A percentile compares a stretch with the other conserved stretches of the same genome.
Evolutionary conservation across 305 asterid genomes (phyloP).

Genomic region (Stenogyne calaminthoides): DNA sequence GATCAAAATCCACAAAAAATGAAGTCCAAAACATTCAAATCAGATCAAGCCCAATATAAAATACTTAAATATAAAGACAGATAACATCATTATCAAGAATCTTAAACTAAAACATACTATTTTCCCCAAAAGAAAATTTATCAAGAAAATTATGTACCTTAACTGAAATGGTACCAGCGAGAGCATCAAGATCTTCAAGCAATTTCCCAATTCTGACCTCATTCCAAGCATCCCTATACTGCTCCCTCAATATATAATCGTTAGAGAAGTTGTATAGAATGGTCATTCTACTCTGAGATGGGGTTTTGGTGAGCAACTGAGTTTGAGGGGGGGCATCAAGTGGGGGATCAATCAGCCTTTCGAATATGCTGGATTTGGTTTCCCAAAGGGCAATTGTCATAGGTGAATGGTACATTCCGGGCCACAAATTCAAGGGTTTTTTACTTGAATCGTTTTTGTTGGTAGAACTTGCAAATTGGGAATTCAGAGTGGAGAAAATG

Average conservation of each 20-base stretch:
- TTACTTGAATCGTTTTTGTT: constrained; percentile 37
- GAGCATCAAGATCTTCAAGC: constrained; percentile 98
- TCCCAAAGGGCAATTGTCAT: constrained; percentile 90
- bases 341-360: constrained; percentile 86
- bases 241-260: constrained; percentile 82
- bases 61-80: not conserved
- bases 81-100: not conserved
- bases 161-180: constrained; percentile 88
- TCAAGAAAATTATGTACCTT: constrained; percentile 46
- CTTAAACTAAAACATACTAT: not conserved
- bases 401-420: constrained; percentile 95
- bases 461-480: constrained; percentile 48
- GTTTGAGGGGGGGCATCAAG: constrained; percentile 91
- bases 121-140: not conserved
- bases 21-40: not conserved
- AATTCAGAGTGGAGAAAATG: constrained; percentile 53
- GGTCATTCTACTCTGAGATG: constrained; percentile 66
- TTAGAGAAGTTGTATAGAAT: constrained; percentile 70
- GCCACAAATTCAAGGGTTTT: constrained; percentile 82
- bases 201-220: constrained; percentile 92
- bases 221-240: constrained; percentile 95
- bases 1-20: too few relatives aligned
- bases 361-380: constrained; percentile 71
- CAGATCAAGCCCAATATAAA: not conserved
- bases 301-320: constrained; percentile 58